Evolutionary conservation across 345 rosid species (phyloP), one percentile per base, ranked within the genome.

Genomic region (Fremontodendron californicum): DNA sequence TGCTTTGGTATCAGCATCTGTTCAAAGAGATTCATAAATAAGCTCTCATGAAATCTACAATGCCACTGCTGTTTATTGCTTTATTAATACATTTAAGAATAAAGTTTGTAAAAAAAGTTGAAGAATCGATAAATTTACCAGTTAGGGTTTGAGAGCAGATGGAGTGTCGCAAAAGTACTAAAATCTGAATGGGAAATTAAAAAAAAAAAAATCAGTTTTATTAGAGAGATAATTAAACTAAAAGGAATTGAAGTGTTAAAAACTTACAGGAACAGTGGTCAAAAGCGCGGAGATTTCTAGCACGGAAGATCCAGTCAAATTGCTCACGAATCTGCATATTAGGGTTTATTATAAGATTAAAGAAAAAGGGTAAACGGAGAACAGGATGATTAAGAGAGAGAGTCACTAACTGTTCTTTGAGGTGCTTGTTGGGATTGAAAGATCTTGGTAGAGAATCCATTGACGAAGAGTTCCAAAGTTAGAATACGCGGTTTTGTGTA

Each of bases 301-400:
- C 87, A 90, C 89, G 9, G 98, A 91, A 33, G 98, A 88, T 81
- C 98, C 99, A 7, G 60, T 82, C 73, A 94, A 84, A 82, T 93
- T 90, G 91, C 99, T 93, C 2, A 93, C 97, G 66, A 93, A 91
- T 80, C 97, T 94, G 87, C 60, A 67, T 64, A 40, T 31, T 57
- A 40, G 39, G 42, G 77, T 72, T 51, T 51, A 0, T 35, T 12
- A 63, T 39, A 2, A 49, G 13, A 73, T 48, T 16, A 42, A 69
- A 70, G 9, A 29, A 65, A 57, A 46, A 29, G 4, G 19, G 46
- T 13, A 76, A 31, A 35, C 18, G 2, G 27, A 40, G 61, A 67
- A 48, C 21, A 45, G 0, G 57, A 63, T 57, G 67, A 49, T 71
- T 37, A 9, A 49, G 0, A 27, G 12, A 54, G 68, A 65, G 43